Base-by-base conservation (phyloP, 352 stramenopile genomes). In the Pythium chondricola region DNA sequence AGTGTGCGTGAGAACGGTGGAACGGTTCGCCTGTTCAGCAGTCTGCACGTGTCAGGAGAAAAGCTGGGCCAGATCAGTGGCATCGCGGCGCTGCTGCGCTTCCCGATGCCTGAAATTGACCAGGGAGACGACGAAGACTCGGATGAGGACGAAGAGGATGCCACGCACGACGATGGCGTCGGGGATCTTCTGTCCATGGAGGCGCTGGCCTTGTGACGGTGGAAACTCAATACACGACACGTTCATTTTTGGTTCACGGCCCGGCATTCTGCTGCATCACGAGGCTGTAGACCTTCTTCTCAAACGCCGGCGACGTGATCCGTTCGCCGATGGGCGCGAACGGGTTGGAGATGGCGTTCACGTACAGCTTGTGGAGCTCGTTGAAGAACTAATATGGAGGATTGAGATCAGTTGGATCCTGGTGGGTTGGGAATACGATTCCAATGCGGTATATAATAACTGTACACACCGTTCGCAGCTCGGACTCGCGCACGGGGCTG, bases 41-140 rank as follows among this genome's bases (percentile, higher is more conserved):
- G 78, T 38, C 73, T 98, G 69, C 96, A 99, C 63, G 75, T 97
- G 10, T 98, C 90, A 4, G 95, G 95, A 40, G 85, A 98, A 58
- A 96, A 98, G 64, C 78, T 99, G 17, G 73, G 87, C 26, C 90
- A 98, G 65, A 80, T 98, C 14, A 97, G 83, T 29, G 96, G 96
- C 37, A 74, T 99, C 24, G 96, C 96, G 26, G 96, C 96, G 29
- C 97, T 98, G 43, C 63, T 98, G 36, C 74, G 96, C 25, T 98
- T 97, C 73, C 95, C 95, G 21, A 82, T 99, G 61, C 90, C 90
- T n/a, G 93, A 98, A 68, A 85, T 98, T 35, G 93, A 98, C 52
- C 88, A 98, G 55, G 63, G 93, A 39, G 91, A 97, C 48, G 64
- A 71, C 32, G 72, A 62, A 1, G 65, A 76, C 31, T 63, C 74